A percentile compares a stretch with the other conserved stretches of the same genome.
These are phyloP conservation scores for Magnusiomyces suaveolens DNA, from an alignment of 1,139 yeast genomes.

Conservation along the genomic window DNA sequence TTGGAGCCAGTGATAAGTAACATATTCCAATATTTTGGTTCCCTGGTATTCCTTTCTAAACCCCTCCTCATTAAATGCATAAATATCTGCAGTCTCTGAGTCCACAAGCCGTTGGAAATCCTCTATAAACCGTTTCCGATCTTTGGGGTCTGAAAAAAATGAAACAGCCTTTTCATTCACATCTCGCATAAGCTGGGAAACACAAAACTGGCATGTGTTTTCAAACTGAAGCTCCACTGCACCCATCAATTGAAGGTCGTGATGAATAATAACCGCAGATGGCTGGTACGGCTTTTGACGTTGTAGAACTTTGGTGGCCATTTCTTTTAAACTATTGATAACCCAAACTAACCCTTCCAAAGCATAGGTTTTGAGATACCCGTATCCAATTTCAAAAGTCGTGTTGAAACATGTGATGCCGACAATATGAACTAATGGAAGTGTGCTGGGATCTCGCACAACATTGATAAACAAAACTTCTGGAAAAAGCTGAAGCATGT, in stretches of 20 bases:
- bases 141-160: conserved; percentile 4
- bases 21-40: conserved; percentile 10
- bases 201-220: conserved; percentile 14
- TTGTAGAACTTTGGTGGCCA: conserved; percentile 9
- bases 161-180: conserved; percentile 7
- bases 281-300: conserved; percentile 11
- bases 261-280: conserved; percentile 12
- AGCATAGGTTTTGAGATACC: conserved; percentile 6
- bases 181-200: conserved; percentile 13
- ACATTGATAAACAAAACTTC: conserved; percentile 13
- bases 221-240: conserved; percentile 13
- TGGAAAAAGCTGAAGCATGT: conserved; percentile 14
- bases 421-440: conserved; percentile 12
- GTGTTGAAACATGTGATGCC: conserved; percentile 15
- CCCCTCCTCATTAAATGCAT: conserved; percentile 12
- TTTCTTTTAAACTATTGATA: conserved; percentile 9
- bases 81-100: conserved; percentile 15
- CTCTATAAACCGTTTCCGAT: conserved; percentile 8
- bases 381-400: conserved; percentile 15
- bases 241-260: conserved; percentile 10
- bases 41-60: conserved; percentile 10
- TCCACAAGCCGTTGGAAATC: conserved; percentile 13
- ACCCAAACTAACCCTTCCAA: conserved; percentile 13
- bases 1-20: conserved; percentile 12
- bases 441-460: conserved; percentile 6